Base-by-base conservation (phyloP, 805 yeast genomes). In the Candida corydali region DNA sequence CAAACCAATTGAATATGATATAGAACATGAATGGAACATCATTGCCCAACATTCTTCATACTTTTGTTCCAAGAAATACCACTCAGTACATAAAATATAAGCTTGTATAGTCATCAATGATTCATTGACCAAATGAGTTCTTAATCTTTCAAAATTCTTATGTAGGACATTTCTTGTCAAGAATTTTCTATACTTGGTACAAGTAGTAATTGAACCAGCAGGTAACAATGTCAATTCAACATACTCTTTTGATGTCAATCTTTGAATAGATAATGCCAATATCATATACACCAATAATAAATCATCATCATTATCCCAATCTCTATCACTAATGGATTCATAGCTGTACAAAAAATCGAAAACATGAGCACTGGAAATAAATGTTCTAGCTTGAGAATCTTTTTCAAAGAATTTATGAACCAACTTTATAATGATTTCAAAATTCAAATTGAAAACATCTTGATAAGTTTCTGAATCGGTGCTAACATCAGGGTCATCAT, bases 1-100 rank as follows among this genome's bases (percentile, higher is more conserved):
- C 14, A 75, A 50, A 0, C 79, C 80, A 37, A 74, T 59, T 1
- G 77, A 63, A 47, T 69, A 75, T 1, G 78, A 74, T 15, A 69
- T 64, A 12, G 76, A 61, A 28, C 75, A 73, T 16, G 69, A 53
- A 41, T 67, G 73, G 43, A 73, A 75, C 55, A 74, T 54, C 57
- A 68, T 61, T 16, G 68, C 63, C 80, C 80, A 75, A 37, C 73
- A 59, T 40, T 70, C 70, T 45, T 75, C 80, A 43, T 70, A 71
- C 32, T 65, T 63, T 38, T 69, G 73, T 43, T 70, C 68, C 34
- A 61, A 63, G 41, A 72, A 73, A 35, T 69, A 61, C 60, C 70
- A 73, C 45, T 73, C 79, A 17, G 76, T 68, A 42, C 74, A 75
- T 33, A 75, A 54, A 6, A 73, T 68, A 42, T 72, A 72, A 2